Percentiles rank a stretch among this genome's conserved stretches.
These are phyloP conservation scores for Elsinoe ampelina DNA, from an alignment of 2,329 filamentous ascomycete genomes.

Conservation along the genomic window DNA sequence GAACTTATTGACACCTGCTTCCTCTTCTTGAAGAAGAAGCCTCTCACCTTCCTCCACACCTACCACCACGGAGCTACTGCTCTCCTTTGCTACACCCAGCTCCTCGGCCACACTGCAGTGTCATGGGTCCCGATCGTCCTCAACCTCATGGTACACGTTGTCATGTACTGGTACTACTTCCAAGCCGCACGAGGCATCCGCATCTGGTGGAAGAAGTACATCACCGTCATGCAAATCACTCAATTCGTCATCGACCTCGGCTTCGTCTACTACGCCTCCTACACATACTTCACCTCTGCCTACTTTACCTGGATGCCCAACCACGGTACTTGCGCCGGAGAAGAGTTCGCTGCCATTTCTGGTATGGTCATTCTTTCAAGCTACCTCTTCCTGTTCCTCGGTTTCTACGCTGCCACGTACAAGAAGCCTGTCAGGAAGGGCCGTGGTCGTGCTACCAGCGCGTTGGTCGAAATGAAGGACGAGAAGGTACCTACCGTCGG, in stretches of 20 bases:
- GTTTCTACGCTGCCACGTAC: conserved; percentile 97
- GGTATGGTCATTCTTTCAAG: conserved; percentile 88
- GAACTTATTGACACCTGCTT: conserved; percentile 94
- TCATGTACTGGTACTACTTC: conserved; percentile 99
- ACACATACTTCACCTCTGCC: conserved; percentile 90
- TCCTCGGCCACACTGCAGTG: conserved; percentile 83
- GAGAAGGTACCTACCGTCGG: conserved; percentile 52
- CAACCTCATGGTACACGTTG: conserved; percentile 88
- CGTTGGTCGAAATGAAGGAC: conserved; percentile 73
- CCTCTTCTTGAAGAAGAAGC: conserved; percentile 99
- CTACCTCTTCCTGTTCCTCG: conserved; percentile 97
- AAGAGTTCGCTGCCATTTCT: conserved; percentile 91
- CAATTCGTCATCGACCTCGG: conserved; percentile 96
- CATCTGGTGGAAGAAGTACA: conserved; percentile 99
- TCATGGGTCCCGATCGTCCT: conserved; percentile 92
- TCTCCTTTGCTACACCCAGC: conserved; percentile 94
- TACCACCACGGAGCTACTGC: conserved; percentile 97
- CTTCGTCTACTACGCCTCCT: conserved; percentile 98
- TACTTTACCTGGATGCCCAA: conserved; percentile 85
- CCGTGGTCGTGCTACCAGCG: conserved; percentile 70
- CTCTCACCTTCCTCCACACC: conserved; percentile 95
- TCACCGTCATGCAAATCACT: conserved; percentile 91
- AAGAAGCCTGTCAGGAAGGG: conserved; percentile 71
- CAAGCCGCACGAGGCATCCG: conserved; percentile 90
- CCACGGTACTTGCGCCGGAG: conserved; percentile 76